Evolutionary conservation across 345 rosid genomes (phyloP).

Genomic region (Sisymbrium irio): DNA sequence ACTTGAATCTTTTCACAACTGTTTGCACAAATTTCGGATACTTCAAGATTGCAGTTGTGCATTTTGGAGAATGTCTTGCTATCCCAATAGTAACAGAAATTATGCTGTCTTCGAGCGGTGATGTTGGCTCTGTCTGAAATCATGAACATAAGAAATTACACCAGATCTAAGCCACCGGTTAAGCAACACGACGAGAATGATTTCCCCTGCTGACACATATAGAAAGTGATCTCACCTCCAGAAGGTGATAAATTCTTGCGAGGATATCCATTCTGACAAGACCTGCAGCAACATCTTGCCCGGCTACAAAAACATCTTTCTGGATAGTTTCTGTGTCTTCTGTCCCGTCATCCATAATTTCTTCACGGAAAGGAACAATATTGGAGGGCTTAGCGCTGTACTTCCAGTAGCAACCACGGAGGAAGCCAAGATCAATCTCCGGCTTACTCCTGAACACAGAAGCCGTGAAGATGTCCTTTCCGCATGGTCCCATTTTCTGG

Average conservation of each 20-base stretch:
- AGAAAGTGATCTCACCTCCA: slow-evolving; percentile 58
- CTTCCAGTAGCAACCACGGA: slow-evolving; percentile 89
- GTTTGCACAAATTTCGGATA: slow-evolving; percentile 67
- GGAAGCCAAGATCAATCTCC: slow-evolving; percentile 69
- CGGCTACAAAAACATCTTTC: slow-evolving; percentile 78
- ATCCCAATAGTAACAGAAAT: slow-evolving; percentile 64
- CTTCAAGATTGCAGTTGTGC: slow-evolving; percentile 67
- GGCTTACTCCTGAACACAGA: slow-evolving; percentile 85
- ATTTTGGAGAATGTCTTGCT: slow-evolving; percentile 87
- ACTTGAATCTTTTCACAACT: slow-evolving; percentile 57
- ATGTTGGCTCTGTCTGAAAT: slow-evolving; percentile 56
- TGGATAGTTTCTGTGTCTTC: slow-evolving; percentile 69
- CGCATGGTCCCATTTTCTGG: slow-evolving; percentile 51
- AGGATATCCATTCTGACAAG: slow-evolving; percentile 89
- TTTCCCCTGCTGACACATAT: slow-evolving; percentile 5
- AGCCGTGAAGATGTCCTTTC: slow-evolving; percentile 56
- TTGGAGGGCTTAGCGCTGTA: slow-evolving; percentile 88
- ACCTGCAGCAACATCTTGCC: slow-evolving; percentile 94
- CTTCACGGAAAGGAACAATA: slow-evolving; percentile 47
- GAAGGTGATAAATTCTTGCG: slow-evolving; percentile 60
- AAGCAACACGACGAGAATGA: slow-evolving; percentile 4
- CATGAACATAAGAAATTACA: slow-evolving; percentile 14
- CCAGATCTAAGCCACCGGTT: slow-evolving; percentile 9
- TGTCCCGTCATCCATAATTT: slow-evolving; percentile 48
- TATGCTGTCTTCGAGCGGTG: slow-evolving; percentile 57